Conservation (phyloP, 306 rosid species). For the Casuarina equisetifolia region DNA sequence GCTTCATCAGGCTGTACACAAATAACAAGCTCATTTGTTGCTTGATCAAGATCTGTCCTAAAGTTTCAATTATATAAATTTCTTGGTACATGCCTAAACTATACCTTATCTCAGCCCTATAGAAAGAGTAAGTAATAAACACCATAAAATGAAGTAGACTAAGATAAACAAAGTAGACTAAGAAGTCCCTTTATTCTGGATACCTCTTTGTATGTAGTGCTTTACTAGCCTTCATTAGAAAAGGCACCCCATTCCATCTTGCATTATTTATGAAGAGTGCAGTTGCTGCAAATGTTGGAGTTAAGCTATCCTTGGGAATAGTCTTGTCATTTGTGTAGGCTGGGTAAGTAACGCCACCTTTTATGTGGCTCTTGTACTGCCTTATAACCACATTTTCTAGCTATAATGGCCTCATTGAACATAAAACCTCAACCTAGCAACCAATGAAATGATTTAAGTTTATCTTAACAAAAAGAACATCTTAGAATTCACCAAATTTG, state of each 20-base stretch:
- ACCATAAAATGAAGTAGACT: neutral
- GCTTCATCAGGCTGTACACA: constrained; percentile 95
- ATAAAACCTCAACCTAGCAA: constrained; percentile 80
- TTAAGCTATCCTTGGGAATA: constrained; percentile 77
- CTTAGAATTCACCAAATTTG: neutral
- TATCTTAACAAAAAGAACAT: neutral
- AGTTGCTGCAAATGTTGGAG: constrained; percentile 94
- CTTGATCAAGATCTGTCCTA: constrained; percentile 71
- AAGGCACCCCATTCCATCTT: constrained; percentile 97
- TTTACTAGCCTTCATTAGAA: constrained; percentile 92
- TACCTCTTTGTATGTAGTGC: constrained; percentile 78
- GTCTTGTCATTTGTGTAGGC: constrained; percentile 74
- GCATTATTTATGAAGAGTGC: constrained; percentile 89
- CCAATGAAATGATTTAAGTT: constrained; percentile 23
- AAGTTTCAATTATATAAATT: constrained; percentile 70
- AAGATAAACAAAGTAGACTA: constrained; percentile 2
- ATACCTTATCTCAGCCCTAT: constrained; percentile 90
- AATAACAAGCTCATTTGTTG: constrained; percentile 85
- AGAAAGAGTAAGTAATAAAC: neutral
- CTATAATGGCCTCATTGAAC: constrained; percentile 78
- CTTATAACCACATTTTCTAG: constrained; percentile 64
- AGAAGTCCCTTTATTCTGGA: constrained; percentile 1
- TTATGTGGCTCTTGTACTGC: constrained; percentile 83
- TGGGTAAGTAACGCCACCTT: constrained; percentile 74
- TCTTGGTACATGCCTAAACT: constrained; percentile 92